These are phyloP conservation scores for Dictyostelium discoideum DNA, from an alignment of 78 protist genomes.

Conservation along the genomic window DNA sequence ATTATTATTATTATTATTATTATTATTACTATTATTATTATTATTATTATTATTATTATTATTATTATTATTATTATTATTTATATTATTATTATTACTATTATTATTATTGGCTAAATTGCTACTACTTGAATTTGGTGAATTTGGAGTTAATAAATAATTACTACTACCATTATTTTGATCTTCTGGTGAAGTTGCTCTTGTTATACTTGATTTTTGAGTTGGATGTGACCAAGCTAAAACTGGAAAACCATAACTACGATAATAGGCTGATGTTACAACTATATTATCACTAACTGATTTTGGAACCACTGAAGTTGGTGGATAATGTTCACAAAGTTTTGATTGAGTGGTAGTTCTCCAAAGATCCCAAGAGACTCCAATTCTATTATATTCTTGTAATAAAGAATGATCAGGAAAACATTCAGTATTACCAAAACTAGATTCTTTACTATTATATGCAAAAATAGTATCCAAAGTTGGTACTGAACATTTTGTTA, in stretches of 20 bases:
- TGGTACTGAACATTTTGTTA: slow-evolving; percentile 21
- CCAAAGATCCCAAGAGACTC: slow-evolving; percentile 77
- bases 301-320: slow-evolving; percentile 45
- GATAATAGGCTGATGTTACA: slow-evolving; percentile 19
- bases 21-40: too few relatives aligned
- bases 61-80: too few relatives aligned
- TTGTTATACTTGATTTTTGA: slow-evolving; percentile 27
- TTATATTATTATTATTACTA: too few relatives aligned
- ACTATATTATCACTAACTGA: slow-evolving; percentile 10
- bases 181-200: slow-evolving; percentile 53
- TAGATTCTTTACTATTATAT: not conserved
- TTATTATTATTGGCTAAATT: not conserved
- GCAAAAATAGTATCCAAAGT: slow-evolving; percentile 35
- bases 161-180: not conserved
- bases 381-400: slow-evolving; percentile 42
- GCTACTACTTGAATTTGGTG: not conserved
- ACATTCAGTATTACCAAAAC: slow-evolving; percentile 6
- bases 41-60: too few relatives aligned
- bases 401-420: slow-evolving; percentile 4
- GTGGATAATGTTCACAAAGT: slow-evolving; percentile 37
- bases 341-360: slow-evolving; percentile 3
- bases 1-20: too few relatives aligned
- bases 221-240: slow-evolving; percentile 56
- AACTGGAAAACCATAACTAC: slow-evolving; percentile 53
- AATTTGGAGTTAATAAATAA: slow-evolving; percentile 10